These are phyloP conservation scores for Neocucurbitaria cava DNA, from an alignment of 2,329 filamentous ascomycete species.

Conservation along the genomic window DNA sequence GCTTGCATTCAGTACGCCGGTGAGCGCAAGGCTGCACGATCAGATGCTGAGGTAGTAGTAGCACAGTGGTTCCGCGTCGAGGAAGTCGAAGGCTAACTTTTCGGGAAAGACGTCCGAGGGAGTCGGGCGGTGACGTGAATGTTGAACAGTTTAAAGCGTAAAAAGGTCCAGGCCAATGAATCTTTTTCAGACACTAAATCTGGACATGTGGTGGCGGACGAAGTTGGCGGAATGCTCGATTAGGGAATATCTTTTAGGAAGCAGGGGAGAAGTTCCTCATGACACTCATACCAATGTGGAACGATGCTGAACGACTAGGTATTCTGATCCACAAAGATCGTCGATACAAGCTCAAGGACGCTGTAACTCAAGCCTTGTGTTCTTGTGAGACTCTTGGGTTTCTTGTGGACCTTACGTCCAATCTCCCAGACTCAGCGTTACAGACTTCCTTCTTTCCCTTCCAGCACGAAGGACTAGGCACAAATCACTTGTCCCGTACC, in stretches of 20 bases:
- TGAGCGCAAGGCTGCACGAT: slow-evolving; percentile 1
- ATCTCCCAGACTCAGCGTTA: slow-evolving; percentile 14
- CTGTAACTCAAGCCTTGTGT: slow-evolving; percentile 1
- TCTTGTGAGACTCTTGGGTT: not conserved
- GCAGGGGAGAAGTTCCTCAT: not conserved
- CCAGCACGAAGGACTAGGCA: too few relatives aligned
- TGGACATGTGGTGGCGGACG: not conserved
- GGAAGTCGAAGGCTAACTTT: not conserved
- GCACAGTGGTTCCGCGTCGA: not conserved
- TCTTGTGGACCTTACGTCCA: too few relatives aligned
- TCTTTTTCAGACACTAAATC: not conserved
- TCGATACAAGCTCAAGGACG: slow-evolving; percentile 17
- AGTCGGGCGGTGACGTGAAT: not conserved
- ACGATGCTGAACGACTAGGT: not conserved
- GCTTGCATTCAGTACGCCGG: slow-evolving; percentile 1
- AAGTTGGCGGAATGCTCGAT: not conserved
- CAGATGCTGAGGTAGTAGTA: not conserved
- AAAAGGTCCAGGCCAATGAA: not conserved
- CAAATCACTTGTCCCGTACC: too few relatives aligned
- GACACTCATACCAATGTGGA: not conserved
- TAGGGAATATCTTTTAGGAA: not conserved
- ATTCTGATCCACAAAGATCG: not conserved
- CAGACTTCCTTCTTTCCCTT: slow-evolving; percentile 22
- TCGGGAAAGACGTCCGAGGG: not conserved
- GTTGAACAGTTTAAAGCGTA: not conserved